Evolutionary conservation across 176 grass and related monocot species (phyloP).

Genomic region (Phyllostachys edulis): DNA sequence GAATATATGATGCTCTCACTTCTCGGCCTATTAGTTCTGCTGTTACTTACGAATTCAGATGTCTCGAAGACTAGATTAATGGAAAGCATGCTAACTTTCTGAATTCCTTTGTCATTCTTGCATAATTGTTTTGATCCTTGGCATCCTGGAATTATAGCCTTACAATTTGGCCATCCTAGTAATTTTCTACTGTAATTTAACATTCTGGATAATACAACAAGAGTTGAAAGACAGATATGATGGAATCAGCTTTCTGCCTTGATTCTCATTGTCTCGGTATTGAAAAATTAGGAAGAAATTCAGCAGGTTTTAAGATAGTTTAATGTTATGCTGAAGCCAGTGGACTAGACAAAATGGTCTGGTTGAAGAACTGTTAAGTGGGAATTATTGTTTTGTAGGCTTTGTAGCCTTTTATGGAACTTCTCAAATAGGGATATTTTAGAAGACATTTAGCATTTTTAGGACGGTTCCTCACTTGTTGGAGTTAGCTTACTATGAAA

Average conservation of each 20-base stretch:
- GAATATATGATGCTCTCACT: not conserved
- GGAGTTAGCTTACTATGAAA: slow-evolving; percentile 6
- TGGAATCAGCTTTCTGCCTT: not conserved
- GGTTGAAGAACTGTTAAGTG: not conserved
- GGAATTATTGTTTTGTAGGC: not conserved
- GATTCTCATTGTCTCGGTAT: not conserved
- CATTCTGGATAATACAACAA: not conserved
- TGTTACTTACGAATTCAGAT: slow-evolving; percentile 6
- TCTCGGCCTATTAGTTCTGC: not conserved
- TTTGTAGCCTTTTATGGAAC: slow-evolving; percentile 6
- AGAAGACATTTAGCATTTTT: not conserved
- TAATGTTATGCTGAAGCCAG: not conserved
- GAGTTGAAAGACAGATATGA: not conserved
- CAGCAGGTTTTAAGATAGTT: slow-evolving; percentile 1
- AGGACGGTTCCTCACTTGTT: not conserved
- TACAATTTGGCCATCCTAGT: not conserved
- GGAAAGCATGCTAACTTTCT: not conserved
- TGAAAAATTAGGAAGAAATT: not conserved
- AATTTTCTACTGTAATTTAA: not conserved
- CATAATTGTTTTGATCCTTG: not conserved
- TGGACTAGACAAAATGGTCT: not conserved
- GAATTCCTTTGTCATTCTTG: not conserved
- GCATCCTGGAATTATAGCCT: not conserved
- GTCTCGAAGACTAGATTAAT: not conserved
- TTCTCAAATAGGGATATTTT: not conserved